Conservation (phyloP, 2,329 filamentous ascomycete species). For the Claviceps monticola region DNA sequence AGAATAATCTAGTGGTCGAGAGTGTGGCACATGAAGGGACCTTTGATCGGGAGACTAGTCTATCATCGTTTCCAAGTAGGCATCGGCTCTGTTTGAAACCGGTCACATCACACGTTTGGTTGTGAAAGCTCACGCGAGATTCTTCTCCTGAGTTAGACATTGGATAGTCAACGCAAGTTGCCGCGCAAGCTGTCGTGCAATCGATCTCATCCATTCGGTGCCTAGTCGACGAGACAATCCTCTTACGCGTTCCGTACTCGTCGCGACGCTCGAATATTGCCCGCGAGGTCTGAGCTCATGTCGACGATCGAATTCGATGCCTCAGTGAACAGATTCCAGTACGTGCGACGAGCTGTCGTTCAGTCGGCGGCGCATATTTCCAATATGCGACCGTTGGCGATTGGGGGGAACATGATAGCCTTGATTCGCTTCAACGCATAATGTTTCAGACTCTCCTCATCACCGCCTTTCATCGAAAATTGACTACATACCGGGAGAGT, state of each 20-base stretch:
- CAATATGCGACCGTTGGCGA: background rate
- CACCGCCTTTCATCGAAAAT: background rate
- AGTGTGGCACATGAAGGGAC: no score
- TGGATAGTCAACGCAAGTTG: background rate
- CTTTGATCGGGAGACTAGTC: no score
- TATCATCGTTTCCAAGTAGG: no score
- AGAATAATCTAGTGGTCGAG: no score
- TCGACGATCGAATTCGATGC: background rate
- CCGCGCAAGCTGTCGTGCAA: background rate
- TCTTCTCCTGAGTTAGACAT: background rate
- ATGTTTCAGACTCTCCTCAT: background rate
- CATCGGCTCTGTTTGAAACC: no score
- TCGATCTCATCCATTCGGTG: background rate
- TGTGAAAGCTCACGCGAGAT: no score
- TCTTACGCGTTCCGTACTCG: background rate
- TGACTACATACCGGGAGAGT: background rate
- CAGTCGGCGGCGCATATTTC: background rate
- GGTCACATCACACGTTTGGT: no score
- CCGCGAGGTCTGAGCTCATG: constrained; percentile 3
- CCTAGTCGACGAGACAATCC: background rate
- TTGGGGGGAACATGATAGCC: background rate
- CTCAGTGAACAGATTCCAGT: background rate
- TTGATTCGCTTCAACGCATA: background rate
- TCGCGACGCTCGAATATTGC: background rate
- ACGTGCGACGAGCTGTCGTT: background rate